Percentiles rank a stretch among this genome's conserved stretches.
phyloP scores from a whole-genome alignment of 2,329 filamentous ascomycete species.

The Alternaria dauci region DNA sequence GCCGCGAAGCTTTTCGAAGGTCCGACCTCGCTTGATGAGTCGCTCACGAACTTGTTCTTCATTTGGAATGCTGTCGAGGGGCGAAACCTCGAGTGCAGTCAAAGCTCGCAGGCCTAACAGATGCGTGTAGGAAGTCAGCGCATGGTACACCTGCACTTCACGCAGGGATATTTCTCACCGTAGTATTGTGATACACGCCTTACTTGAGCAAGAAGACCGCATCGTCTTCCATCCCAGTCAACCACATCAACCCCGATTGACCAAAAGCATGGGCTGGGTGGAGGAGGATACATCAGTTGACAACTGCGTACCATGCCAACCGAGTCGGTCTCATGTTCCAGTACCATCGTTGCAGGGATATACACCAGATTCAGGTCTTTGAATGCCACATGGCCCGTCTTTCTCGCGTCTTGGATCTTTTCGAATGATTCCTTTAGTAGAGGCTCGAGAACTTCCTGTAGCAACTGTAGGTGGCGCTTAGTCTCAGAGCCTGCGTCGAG shows the following conservation, averaged over 20 bases:
- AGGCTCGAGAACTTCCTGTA: conserved; percentile 40
- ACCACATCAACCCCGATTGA: conserved; percentile 19
- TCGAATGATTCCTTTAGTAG: conserved; percentile 18
- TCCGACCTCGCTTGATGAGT: conserved; percentile 54
- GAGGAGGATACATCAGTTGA: conserved; percentile 10
- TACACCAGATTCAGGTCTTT: conserved; percentile 46
- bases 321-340: conserved; percentile 23
- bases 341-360: conserved; percentile 33
- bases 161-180: conserved; percentile 19
- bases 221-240: conserved; percentile 34
- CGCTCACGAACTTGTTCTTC: conserved; percentile 45
- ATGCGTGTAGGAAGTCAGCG: not conserved
- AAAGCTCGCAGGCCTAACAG: conserved; percentile 49
- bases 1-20: conserved; percentile 56
- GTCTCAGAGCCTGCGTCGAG: conserved; percentile 11
- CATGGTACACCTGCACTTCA: not conserved
- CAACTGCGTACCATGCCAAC: conserved; percentile 14
- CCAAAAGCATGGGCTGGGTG: not conserved
- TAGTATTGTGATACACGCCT: conserved; percentile 26
- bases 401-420: conserved; percentile 37
- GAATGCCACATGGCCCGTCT: conserved; percentile 41
- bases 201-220: conserved; percentile 27
- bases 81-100: conserved; percentile 49
- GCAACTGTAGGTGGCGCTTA: conserved; percentile 39
- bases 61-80: conserved; percentile 52